Evolutionary conservation across 768 basidiomycete genomes (phyloP).

Genomic region (Pilatotrama ljubarskyi): DNA sequence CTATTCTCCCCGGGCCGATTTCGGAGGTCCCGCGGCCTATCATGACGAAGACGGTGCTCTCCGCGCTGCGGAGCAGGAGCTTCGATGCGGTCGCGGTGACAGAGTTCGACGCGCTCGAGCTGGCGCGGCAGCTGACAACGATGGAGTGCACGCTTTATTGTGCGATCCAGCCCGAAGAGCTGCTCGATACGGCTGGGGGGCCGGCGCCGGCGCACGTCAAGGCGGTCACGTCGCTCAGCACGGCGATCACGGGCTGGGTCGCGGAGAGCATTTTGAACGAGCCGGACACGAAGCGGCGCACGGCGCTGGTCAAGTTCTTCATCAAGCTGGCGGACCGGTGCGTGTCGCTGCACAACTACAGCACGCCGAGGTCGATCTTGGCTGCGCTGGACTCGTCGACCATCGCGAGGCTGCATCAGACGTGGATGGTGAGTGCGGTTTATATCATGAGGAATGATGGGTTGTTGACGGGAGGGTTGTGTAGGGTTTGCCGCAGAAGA

Average conservation of each 20-base stretch:
- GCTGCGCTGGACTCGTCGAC: conserved; percentile 96
- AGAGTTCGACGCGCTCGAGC: conserved; percentile 92
- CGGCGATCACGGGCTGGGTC: conserved; percentile 93
- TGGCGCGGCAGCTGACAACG: conserved; percentile 91
- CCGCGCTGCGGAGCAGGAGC: conserved; percentile 64
- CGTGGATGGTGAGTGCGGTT: conserved; percentile 78
- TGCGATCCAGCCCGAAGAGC: conserved; percentile 83
- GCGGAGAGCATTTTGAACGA: conserved; percentile 93
- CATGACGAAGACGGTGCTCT: conserved; percentile 78
- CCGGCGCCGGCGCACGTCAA: conserved; percentile 70
- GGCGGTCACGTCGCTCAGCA: conserved; percentile 85
- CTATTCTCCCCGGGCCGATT: conserved; percentile 35
- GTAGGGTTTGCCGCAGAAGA: conserved; percentile 85
- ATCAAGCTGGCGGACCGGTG: conserved; percentile 93
- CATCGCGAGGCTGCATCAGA: conserved; percentile 87
- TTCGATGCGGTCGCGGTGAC: conserved; percentile 65
- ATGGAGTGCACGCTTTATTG: conserved; percentile 91
- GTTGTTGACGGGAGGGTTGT: not conserved
- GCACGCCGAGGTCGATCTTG: conserved; percentile 88
- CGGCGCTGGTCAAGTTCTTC: conserved; percentile 80
- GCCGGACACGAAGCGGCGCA: conserved; percentile 83
- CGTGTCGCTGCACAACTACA: conserved; percentile 81
- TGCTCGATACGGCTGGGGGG: conserved; percentile 74
- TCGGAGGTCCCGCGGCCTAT: conserved; percentile 83
- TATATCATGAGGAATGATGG: not conserved